phyloP scores from a whole-genome alignment of 2,329 filamentous ascomycete species.

The Alternaria sp. region DNA sequence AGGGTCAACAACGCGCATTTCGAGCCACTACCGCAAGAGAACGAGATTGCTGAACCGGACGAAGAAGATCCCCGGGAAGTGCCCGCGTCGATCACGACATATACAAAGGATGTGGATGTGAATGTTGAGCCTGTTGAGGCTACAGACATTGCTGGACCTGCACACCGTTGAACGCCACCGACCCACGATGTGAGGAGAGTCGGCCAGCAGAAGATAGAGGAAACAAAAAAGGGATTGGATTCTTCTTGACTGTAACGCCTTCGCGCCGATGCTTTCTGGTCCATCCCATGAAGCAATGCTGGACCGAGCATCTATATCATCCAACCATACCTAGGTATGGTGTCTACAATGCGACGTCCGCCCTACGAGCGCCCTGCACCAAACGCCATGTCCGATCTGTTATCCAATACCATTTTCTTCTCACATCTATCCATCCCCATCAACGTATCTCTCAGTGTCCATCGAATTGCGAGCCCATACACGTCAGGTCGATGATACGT shows the following conservation, averaged over 20 bases:
- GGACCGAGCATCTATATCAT: background rate
- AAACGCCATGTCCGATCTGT: background rate
- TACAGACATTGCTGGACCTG: slow-evolving; percentile 23
- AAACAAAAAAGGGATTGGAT: background rate
- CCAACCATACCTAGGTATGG: background rate
- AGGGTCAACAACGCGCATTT: slow-evolving; percentile 40
- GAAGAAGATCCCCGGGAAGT: slow-evolving; percentile 19
- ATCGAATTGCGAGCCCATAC: slow-evolving; percentile 6
- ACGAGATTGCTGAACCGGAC: background rate
- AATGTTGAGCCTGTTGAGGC: slow-evolving; percentile 27
- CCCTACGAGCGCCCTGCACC: background rate
- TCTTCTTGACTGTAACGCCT: background rate
- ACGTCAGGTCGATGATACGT: background rate
- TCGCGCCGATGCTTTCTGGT: background rate
- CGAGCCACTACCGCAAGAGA: slow-evolving; percentile 32
- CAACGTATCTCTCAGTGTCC: background rate
- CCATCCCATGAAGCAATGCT: background rate
- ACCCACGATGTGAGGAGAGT: background rate
- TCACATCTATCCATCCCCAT: background rate
- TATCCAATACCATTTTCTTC: background rate
- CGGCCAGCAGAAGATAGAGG: background rate
- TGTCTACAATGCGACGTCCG: background rate
- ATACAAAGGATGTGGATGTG: slow-evolving; percentile 21
- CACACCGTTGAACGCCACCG: background rate
- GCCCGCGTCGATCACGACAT: background rate